Evolutionary conservation across 148 eudicot species (phyloP).

Genomic region (Rhododendron molle): DNA sequence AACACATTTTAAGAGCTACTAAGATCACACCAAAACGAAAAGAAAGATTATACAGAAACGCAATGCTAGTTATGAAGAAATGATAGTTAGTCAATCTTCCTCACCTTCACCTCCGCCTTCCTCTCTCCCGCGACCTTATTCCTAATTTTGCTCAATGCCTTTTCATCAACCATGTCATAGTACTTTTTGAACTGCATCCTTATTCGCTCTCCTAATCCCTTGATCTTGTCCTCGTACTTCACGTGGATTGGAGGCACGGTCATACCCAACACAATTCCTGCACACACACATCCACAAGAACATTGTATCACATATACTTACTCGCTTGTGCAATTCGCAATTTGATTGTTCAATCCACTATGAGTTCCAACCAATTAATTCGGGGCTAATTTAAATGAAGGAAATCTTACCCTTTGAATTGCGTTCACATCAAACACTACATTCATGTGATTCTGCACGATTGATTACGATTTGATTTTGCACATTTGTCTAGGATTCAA

Average conservation of each 20-base stretch:
- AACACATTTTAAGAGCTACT: neutral
- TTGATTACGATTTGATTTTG: neutral
- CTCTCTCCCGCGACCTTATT: neutral
- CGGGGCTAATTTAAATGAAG: neutral
- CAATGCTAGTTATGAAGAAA: neutral
- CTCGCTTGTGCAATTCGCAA: no score
- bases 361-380: neutral
- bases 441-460: neutral
- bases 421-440: neutral
- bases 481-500: neutral
- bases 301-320: neutral
- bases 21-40: neutral
- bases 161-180: constrained; percentile 17
- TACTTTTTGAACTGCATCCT: constrained; percentile 12
- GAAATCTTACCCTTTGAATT: neutral
- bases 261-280: constrained; percentile 8
- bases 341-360: neutral
- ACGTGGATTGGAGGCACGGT: constrained; percentile 18
- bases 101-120: constrained; percentile 4
- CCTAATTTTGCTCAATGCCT: constrained; percentile 8
- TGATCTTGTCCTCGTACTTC: constrained; percentile 25
- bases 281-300: neutral
- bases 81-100: neutral
- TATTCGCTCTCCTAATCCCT: constrained; percentile 12
- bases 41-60: neutral